Base-by-base conservation (phyloP, 192 early-diverging fungal species). In the Neocallimastix lanati region DNA sequence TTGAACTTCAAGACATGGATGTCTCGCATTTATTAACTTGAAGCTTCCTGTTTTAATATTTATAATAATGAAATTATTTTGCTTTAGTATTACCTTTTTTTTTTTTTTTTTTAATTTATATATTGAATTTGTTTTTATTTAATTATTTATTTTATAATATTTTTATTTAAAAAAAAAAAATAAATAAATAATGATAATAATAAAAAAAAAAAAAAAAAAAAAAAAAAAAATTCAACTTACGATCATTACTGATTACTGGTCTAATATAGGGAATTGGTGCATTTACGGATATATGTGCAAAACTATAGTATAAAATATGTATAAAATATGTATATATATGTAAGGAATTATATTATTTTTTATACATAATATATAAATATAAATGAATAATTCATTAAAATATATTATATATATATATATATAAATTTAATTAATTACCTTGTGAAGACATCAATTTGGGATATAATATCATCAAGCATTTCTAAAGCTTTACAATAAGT, bases 1-100 rank as follows among this genome's bases (percentile, higher is more conserved):
- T 81, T 98, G 96, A 13, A 93, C 91, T 82, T 99, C 97, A 36
- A 99, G 80, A 81, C 95, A 96, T 21, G 97, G 96, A 82, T 99
- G 97, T 78, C 97, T 88, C 1, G 93, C 87, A 12, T 85, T 89
- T 30, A 85, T 83, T 79, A 99, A 85, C 11, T 85, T 29, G n/a
- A 97, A 83, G 76, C 91, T 85, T 29, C 92, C 93, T 77, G 88
- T 84, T 21, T 88, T 87, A 87, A n/a, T n/a, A 86, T 28, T 40
- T 76, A 30, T 76, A 76, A 13, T 50, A 16, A 4, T 78, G 30
- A 18, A n/a, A 6, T 76, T 14, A 80, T 2, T 36, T 28, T 76
- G 76, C 16, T 4, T 50, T 21, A 50, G 14, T 38, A 38, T 14
- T 38, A 14, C 2, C 12, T 14, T 38, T 38, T 38, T 35, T 3